Base-by-base conservation (phyloP, 2,329 filamentous ascomycete genomes). In the Aspergillus tubingensis region DNA sequence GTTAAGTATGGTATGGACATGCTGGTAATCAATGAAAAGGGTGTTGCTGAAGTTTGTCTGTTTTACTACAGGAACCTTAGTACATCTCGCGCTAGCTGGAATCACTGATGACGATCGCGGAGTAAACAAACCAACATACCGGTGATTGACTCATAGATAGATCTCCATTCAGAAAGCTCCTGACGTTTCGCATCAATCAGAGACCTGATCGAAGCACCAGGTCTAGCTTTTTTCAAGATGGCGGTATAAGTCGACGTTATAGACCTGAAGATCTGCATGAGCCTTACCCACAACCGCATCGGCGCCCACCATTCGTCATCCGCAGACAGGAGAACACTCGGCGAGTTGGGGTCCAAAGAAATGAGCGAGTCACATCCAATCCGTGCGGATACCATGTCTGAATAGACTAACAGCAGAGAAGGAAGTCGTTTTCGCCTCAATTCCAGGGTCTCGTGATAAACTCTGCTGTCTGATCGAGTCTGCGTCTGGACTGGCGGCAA, bases 351-450 rank as follows among this genome's bases (percentile, higher is more conserved):
- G 53, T 76, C 76, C 59, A 78, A 74, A 13, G 79, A 77, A 41
- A 82, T 78, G 65, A 80, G 76, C 0, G 78, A 80, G 2, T 75
- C 78, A 63, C 76, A 68, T 71, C 58, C 81, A 7, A 83, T 68
- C n/a, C 81, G 70, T 58, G 79, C 78, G 7, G 81, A 76, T 2
- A 81, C 71, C 54, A 81, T 79, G 58, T 80, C 80, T 5, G 80
- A 76, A 62, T 80, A 78, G 1, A 82, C 76, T 56, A 74, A 77
- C 1, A 80, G 65, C 23, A 76, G 60, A 47, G 68, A 68, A 39
- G 72, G 72, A 5, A 76, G 67, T 8, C 75, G 71, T 49, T 66
- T 65, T 17, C 69, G 61, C 15, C 73, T 70, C 10, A 70, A 62
- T 58, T 65, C 67, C 58, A 63, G 54, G 13, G 68, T 61, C 25